Percentiles rank a stretch among this genome's conserved stretches.
Conservation (phyloP, 2,329 filamentous ascomycete genomes). For the Hypoxylon sp. region DNA sequence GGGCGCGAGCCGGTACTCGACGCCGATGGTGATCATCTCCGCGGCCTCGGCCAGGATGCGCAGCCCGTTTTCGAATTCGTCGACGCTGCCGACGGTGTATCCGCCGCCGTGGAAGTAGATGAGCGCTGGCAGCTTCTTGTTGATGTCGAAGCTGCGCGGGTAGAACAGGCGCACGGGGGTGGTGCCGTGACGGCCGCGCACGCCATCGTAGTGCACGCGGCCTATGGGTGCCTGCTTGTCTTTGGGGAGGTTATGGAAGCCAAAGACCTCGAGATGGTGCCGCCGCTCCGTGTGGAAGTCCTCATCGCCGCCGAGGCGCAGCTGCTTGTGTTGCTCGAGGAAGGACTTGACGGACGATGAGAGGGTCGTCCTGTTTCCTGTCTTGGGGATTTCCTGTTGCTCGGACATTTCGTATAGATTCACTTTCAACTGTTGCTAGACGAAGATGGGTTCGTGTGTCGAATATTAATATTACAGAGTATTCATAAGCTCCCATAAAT, state of each 20-base stretch:
- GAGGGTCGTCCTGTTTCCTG: conserved; percentile 17
- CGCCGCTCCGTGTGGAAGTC: conserved; percentile 32
- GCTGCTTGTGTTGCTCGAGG: conserved; percentile 15
- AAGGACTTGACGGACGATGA: conserved; percentile 22
- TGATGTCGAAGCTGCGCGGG: conserved; percentile 38
- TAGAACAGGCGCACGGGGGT: conserved; percentile 54
- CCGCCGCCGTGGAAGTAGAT: conserved; percentile 56
- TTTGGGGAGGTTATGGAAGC: conserved; percentile 47
- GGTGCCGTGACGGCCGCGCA: conserved; percentile 52
- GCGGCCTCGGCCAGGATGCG: conserved; percentile 50
- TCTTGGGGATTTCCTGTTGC: conserved; percentile 15
- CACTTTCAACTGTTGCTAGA: background rate
- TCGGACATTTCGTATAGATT: conserved; percentile 2
- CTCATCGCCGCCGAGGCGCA: conserved; percentile 25
- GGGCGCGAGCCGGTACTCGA: conserved; percentile 54
- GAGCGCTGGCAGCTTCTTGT: conserved; percentile 46
- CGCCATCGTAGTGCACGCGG: conserved; percentile 51
- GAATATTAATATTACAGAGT: no score
- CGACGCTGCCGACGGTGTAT: conserved; percentile 54
- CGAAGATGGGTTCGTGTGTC: background rate
- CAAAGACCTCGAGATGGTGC: conserved; percentile 48
- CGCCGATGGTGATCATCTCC: conserved; percentile 48
- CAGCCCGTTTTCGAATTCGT: conserved; percentile 56
- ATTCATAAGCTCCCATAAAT: background rate
- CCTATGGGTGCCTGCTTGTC: conserved; percentile 46